phyloP scores from a whole-genome alignment of 805 yeast genomes.

The Metschnikowia sp. region DNA sequence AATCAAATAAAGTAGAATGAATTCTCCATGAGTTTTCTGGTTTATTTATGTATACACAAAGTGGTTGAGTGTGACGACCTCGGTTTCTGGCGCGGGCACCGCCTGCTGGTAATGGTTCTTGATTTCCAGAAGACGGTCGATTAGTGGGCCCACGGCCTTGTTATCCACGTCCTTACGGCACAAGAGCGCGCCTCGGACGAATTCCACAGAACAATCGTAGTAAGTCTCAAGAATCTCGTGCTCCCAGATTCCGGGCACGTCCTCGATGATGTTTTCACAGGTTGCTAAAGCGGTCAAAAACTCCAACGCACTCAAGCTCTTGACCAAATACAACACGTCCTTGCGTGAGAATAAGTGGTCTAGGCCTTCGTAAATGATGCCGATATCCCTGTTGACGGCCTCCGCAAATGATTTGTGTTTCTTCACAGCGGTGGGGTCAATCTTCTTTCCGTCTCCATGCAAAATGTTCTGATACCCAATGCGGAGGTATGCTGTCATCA shows the following conservation, averaged over 20 bases:
- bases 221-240: conserved; percentile 56
- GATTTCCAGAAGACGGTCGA: conserved; percentile 26
- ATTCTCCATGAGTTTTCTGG: not conserved
- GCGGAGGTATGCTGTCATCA: conserved; percentile 35
- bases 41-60: conserved; percentile 23
- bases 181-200: conserved; percentile 61
- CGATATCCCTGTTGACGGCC: conserved; percentile 37
- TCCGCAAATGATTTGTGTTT: conserved; percentile 37
- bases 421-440: conserved; percentile 36
- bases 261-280: conserved; percentile 32
- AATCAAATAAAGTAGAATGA: not conserved
- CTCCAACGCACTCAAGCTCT: conserved; percentile 40
- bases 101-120: conserved; percentile 30
- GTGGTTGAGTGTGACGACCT: conserved; percentile 33
- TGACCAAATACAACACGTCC: conserved; percentile 36
- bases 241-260: conserved; percentile 50
- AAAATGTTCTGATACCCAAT: conserved; percentile 40
- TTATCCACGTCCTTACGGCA: conserved; percentile 45
- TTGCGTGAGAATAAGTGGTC: conserved; percentile 38
- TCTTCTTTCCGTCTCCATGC: conserved; percentile 40
- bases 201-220: conserved; percentile 73
- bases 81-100: conserved; percentile 32
- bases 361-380: conserved; percentile 34
- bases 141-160: conserved; percentile 25
- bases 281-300: conserved; percentile 38